phyloP scores from a whole-genome alignment of 2,329 filamentous ascomycete species.

The Pseudogymnoascus destructans region DNA sequence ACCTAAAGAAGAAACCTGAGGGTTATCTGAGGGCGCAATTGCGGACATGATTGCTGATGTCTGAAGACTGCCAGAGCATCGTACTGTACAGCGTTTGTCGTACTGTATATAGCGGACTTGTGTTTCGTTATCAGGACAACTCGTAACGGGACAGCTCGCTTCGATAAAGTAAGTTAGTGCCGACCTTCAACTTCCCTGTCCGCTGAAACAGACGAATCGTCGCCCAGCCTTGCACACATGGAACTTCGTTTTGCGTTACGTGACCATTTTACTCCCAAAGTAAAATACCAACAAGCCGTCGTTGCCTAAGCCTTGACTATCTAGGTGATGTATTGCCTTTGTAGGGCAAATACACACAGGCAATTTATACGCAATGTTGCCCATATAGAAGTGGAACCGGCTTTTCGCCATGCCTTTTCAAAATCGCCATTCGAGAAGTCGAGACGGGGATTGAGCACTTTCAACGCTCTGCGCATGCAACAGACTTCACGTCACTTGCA shows the following conservation, averaged over 20 bases:
- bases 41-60: conserved; percentile 23
- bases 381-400: conserved; percentile 19
- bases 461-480: not conserved
- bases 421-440: conserved; percentile 8
- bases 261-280: not conserved
- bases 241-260: conserved; percentile 1
- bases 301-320: not conserved
- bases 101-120: not conserved
- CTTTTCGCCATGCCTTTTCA: conserved; percentile 7
- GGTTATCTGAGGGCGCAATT: conserved; percentile 22
- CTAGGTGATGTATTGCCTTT: conserved; percentile 22
- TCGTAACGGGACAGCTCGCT: not conserved
- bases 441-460: conserved; percentile 1
- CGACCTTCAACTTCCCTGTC: not conserved
- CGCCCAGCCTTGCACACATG: conserved; percentile 1
- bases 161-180: conserved; percentile 8
- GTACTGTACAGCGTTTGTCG: not conserved
- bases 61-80: conserved; percentile 4
- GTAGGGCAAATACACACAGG: conserved; percentile 19
- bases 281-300: conserved; percentile 2
- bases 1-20: conserved; percentile 23
- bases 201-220: not conserved
- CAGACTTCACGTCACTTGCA: not conserved
- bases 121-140: not conserved
- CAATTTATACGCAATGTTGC: conserved; percentile 23